These are phyloP conservation scores for Sugiyamaella pinicola DNA, from an alignment of 1,139 yeast species.

Conservation along the genomic window DNA sequence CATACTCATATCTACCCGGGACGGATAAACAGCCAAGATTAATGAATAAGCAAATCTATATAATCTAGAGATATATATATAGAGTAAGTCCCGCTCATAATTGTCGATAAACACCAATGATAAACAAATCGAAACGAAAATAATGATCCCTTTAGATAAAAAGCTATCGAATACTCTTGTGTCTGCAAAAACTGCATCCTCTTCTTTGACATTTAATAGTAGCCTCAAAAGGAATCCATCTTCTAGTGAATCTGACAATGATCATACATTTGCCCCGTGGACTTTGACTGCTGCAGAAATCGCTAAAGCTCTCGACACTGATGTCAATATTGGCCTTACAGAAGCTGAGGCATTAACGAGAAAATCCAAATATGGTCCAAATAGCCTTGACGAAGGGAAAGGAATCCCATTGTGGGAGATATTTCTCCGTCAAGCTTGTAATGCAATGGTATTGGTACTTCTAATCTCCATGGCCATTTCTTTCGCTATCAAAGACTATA, in stretches of 20 bases:
- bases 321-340: conserved; percentile 53
- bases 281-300: conserved; percentile 28
- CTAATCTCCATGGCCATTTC: conserved; percentile 75
- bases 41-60: background rate
- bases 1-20: background rate
- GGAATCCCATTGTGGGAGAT: conserved; percentile 61
- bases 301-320: conserved; percentile 43
- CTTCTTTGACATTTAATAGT: conserved; percentile 8
- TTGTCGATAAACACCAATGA: background rate
- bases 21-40: conserved; percentile 10
- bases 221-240: conserved; percentile 3
- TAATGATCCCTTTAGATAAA: conserved; percentile 13
- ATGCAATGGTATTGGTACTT: conserved; percentile 79
- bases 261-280: conserved; percentile 31
- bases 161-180: conserved; percentile 6
- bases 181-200: conserved; percentile 10
- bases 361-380: conserved; percentile 53
- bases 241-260: conserved; percentile 35
- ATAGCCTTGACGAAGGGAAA: conserved; percentile 62
- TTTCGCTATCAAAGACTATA: conserved; percentile 75
- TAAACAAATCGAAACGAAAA: background rate
- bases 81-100: background rate
- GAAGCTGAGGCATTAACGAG: conserved; percentile 44
- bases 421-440: conserved; percentile 68
- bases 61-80: background rate